Base-by-base conservation (phyloP, 495 filamentous ascomycete genomes). In the Parathielavia appendiculata region DNA sequence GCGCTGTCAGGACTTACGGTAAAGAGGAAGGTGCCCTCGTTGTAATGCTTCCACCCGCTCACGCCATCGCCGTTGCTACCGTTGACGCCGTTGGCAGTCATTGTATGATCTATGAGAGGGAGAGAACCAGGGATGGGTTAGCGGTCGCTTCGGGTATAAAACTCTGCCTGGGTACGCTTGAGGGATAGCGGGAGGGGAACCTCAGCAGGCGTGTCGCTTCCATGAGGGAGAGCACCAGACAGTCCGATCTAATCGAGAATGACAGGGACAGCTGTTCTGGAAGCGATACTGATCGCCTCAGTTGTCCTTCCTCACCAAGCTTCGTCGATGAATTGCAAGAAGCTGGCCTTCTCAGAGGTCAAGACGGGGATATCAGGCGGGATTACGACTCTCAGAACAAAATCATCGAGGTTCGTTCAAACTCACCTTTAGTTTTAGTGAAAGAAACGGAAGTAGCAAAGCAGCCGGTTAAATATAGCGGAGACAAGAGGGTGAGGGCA, bases 1-100 rank as follows among this genome's bases (percentile, higher is more conserved):
- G 19, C 41, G 48, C 14, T 23, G 51, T 51, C 36, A 36, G 23
- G 5, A 74, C 80, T 76, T 74, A 82, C 80, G 75, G 92, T 98
- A 87, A 98, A 98, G 66, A 97, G 86, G 82, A 96, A 97, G 65
- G 89, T 93, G 62, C 83, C 86, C 66, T 79, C 66, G 62, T 83
- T 81, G 65, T 78, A 75, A 71, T 76, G 70, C 66, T 65, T 74
- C 68, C 71, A 69, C 54, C 70, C 71, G 71, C 71, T 74, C 62
- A 73, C 63, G 63, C 70, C 43, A 44, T 55, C 54, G n/a, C 57
- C 57, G 46, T 61, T 57, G 57, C 41, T 45, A 62, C 76, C 75
- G 72, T 80, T 79, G 65, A 61, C 60, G 47, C 75, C 73, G 76
- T 82, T 85, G 66, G 80, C 66, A 73, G 79, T 81, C 83, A 88